Evolutionary conservation across 768 basidiomycete genomes (phyloP), one percentile per base, ranked within the genome.

Genomic region (Rhizopogon roseolus): DNA sequence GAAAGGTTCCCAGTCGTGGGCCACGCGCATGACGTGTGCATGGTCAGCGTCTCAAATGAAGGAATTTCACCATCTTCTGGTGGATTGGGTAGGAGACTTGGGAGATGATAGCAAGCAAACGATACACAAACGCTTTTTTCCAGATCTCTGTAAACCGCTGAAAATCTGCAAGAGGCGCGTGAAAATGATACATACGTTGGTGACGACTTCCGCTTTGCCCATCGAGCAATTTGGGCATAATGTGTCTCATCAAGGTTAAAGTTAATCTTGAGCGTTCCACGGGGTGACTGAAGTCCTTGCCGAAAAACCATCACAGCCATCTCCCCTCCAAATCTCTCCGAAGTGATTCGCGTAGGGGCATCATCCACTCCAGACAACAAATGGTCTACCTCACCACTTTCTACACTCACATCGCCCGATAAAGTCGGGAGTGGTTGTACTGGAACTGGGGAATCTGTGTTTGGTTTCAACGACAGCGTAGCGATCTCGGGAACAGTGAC

Each of bases 101-200:
- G 55, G 40, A 66, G 66, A 32, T 62, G 65, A 65, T 76, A 82
- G 48, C 77, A 80, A 5, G 66, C 74, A 28, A 82, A 60, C 3
- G 77, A 77, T 25, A 80, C 56, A 50, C 79, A 81, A 22, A 76
- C 60, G 38, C 71, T 73, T 14, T 61, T 53, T 29, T 62, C 45
- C 22, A 76, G 49, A 41, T 73, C 63, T 22, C 77, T 76, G 41
- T 27, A 6, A 54, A 49, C 16, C 7, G 34, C 34, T 57, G 14
- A 29, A 43, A 39, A 27, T 19, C 27, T 37, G 25, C n/a, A 52
- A 27, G 14, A 14, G 11, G 19, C 36, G 29, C 9, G 28, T 7
- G 22, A 43, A 54, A 13, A 40, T 49, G 19, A 16, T 29, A 73
- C 75, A 27, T 56, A 77, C 78, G 57, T 54, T 36, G 60, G 58